Evolutionary conservation across 345 rosid genomes (phyloP).

Genomic region (Trapa incisa): DNA sequence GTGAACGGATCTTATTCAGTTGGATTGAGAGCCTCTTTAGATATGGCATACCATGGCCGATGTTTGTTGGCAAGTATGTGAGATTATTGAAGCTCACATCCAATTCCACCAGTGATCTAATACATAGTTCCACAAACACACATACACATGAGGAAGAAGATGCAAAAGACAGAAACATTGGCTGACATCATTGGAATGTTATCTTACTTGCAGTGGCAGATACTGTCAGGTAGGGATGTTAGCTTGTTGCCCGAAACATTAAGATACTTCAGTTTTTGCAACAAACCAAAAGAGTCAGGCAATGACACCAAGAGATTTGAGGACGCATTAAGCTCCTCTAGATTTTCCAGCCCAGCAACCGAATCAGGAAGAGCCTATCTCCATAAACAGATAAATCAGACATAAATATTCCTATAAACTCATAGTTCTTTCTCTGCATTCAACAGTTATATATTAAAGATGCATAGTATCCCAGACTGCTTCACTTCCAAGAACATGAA

Average conservation of each 20-base stretch:
- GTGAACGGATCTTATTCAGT: constrained; percentile 61
- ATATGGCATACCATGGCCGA: constrained; percentile 50
- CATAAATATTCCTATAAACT: not conserved
- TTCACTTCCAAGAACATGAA: not conserved
- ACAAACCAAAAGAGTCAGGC: constrained; percentile 78
- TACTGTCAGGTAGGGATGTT: constrained; percentile 53
- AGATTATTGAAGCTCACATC: constrained; percentile 74
- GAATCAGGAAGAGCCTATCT: constrained; percentile 79
- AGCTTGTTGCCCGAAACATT: constrained; percentile 72
- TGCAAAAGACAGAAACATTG: not conserved
- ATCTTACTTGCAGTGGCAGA: constrained; percentile 63
- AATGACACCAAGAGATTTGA: constrained; percentile 61
- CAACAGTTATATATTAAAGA: not conserved
- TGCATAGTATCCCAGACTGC: not conserved
- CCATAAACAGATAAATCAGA: constrained; percentile 9
- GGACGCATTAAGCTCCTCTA: constrained; percentile 62
- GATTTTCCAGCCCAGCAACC: constrained; percentile 60
- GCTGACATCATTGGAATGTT: not conserved
- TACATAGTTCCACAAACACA: not conserved
- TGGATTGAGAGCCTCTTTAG: constrained; percentile 52
- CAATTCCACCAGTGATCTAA: constrained; percentile 56
- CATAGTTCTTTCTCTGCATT: not conserved
- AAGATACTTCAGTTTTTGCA: constrained; percentile 51
- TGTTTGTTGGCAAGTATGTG: constrained; percentile 72
- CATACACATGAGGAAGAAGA: not conserved